These are phyloP conservation scores for Climacium dendroides DNA, from an alignment of 225 moss, liverwort and hornwort species.

Conservation along the genomic window DNA sequence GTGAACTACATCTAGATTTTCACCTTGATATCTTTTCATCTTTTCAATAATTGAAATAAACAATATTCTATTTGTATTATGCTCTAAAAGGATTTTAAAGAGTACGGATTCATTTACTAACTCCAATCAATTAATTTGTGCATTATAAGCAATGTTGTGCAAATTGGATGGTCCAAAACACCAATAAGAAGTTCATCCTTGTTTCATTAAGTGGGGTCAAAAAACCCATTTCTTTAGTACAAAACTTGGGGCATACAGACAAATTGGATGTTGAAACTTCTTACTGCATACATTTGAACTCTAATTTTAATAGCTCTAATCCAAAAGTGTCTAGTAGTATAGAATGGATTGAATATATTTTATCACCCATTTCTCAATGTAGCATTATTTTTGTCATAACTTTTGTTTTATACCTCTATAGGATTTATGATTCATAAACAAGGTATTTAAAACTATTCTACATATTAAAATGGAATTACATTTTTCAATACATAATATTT, in stretches of 20 bases:
- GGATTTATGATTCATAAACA: background rate
- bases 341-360: background rate
- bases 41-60: background rate
- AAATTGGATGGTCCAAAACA: background rate
- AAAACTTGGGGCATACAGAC: background rate
- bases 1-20: rapidly evolving
- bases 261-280: background rate
- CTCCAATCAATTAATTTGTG: background rate
- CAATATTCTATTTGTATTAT: background rate
- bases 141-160: background rate
- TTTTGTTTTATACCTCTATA: background rate
- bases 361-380: background rate
- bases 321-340: background rate
- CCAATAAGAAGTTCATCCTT: background rate
- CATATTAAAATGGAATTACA: background rate
- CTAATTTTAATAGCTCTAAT: too few relatives aligned
- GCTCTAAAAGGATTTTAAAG: background rate
- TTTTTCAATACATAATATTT: background rate
- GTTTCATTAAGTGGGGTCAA: background rate
- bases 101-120: background rate
- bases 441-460: background rate
- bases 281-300: background rate
- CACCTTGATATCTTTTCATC: background rate
- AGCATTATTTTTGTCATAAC: background rate
- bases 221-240: background rate